These are phyloP conservation scores for Radiomyces spectabilis DNA, from an alignment of 192 early-diverging fungal species.

Conservation along the genomic window DNA sequence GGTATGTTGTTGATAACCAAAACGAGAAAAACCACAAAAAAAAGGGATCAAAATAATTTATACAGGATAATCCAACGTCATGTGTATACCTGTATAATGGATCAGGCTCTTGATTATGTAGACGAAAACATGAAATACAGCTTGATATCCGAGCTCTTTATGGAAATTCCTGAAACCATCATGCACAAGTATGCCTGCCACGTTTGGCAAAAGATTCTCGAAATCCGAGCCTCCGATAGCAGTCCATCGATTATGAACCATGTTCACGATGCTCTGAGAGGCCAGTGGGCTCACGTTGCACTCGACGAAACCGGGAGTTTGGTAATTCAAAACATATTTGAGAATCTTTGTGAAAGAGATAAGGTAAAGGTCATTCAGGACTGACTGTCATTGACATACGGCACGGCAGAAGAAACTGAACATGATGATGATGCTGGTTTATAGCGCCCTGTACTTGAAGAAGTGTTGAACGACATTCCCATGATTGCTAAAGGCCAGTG, in stretches of 20 bases:
- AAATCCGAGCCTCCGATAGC: conserved; percentile 51
- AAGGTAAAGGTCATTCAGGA: conserved; percentile 48
- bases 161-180: conserved; percentile 59
- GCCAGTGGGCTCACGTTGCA: conserved; percentile 59
- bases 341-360: conserved; percentile 55
- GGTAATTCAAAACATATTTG: conserved; percentile 74
- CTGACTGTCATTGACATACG: too few relatives aligned
- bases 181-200: conserved; percentile 72
- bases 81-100: too few relatives aligned
- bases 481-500: conserved; percentile 69
- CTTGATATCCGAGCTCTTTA: conserved; percentile 56
- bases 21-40: not conserved
- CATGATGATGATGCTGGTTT: too few relatives aligned
- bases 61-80: not conserved
- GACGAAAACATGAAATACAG: conserved; percentile 49
- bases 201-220: conserved; percentile 77
- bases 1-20: conserved; percentile 11
- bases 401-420: too few relatives aligned
- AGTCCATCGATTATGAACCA: conserved; percentile 47
- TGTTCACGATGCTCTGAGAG: conserved; percentile 49
- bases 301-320: conserved; percentile 72
- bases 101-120: conserved; percentile 55
- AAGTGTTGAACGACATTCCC: conserved; percentile 51
- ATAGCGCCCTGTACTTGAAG: conserved; percentile 50
- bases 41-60: not conserved